phyloP scores from a whole-genome alignment of 106 monocot species.

The Dactylorhiza incarnata region DNA sequence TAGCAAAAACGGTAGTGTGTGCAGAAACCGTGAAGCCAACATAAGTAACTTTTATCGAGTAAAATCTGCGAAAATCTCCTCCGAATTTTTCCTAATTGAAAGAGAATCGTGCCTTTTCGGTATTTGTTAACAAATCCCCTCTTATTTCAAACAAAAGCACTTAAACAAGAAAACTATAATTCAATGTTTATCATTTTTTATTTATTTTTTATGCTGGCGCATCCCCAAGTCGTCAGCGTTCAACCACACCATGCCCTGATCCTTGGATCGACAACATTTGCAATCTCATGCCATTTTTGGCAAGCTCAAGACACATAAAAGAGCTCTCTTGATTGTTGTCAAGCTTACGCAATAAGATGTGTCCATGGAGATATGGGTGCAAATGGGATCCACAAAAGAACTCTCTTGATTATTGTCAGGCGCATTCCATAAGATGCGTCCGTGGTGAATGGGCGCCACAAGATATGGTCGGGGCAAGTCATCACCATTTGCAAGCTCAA shows the following conservation, averaged over 20 bases:
- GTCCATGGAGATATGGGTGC: background rate
- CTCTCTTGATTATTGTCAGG: background rate
- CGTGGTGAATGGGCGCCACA: too few species aligned
- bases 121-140: background rate
- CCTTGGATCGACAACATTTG: background rate
- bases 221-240: background rate
- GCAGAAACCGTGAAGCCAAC: background rate
- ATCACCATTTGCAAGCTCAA: too few species aligned
- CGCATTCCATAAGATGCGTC: too few species aligned
- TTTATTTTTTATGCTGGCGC: background rate
- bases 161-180: background rate
- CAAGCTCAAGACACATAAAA: background rate
- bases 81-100: background rate
- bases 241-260: background rate
- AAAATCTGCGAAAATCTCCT: background rate
- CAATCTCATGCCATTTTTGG: background rate
- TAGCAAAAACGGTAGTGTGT: background rate
- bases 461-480: too few species aligned
- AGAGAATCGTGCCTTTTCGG: background rate
- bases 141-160: background rate
- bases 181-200: background rate
- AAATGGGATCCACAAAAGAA: background rate
- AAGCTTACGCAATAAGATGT: background rate
- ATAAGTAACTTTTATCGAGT: background rate
- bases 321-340: background rate